A percentile compares a stretch with the other conserved stretches of the same genome.
Conservation (phyloP, 2,329 filamentous ascomycete genomes). For the Fusarium sp. region DNA sequence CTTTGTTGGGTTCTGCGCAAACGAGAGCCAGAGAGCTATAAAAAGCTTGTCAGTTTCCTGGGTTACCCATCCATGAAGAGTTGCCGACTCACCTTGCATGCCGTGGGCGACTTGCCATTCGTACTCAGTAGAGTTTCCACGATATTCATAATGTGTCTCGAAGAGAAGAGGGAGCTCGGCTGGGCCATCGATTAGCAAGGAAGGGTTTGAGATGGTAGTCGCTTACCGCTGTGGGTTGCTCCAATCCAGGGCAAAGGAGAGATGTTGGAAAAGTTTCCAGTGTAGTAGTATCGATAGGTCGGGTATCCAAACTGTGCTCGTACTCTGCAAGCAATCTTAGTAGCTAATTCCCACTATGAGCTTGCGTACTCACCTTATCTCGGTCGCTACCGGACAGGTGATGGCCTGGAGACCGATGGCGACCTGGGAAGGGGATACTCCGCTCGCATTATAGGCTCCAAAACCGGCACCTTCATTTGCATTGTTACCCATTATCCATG, state of each 20-base stretch:
- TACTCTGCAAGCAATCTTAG: slow-evolving; percentile 4
- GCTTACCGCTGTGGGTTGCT: slow-evolving; percentile 46
- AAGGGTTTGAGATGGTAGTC: no score
- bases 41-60: not conserved
- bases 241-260: slow-evolving; percentile 55
- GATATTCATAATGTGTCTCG: slow-evolving; percentile 46
- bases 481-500: slow-evolving; percentile 31
- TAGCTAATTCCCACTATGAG: not conserved
- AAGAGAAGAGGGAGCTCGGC: slow-evolving; percentile 49
- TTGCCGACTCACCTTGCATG: slow-evolving; percentile 44
- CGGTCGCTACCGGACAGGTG: slow-evolving; percentile 19
- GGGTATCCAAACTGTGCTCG: slow-evolving; percentile 26
- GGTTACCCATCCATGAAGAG: not conserved
- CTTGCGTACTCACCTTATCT: slow-evolving; percentile 15
- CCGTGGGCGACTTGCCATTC: slow-evolving; percentile 44
- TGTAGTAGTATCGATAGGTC: slow-evolving; percentile 57
- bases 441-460: slow-evolving; percentile 19
- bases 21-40: slow-evolving; percentile 45
- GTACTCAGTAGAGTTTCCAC: slow-evolving; percentile 46
- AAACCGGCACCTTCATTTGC: slow-evolving; percentile 31
- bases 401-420: slow-evolving; percentile 19
- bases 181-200: not conserved
- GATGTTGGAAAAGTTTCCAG: slow-evolving; percentile 55
- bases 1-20: slow-evolving; percentile 33
- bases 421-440: slow-evolving; percentile 13